Conservation (phyloP, 768 basidiomycete genomes). For the Lactarius psammicola region DNA sequence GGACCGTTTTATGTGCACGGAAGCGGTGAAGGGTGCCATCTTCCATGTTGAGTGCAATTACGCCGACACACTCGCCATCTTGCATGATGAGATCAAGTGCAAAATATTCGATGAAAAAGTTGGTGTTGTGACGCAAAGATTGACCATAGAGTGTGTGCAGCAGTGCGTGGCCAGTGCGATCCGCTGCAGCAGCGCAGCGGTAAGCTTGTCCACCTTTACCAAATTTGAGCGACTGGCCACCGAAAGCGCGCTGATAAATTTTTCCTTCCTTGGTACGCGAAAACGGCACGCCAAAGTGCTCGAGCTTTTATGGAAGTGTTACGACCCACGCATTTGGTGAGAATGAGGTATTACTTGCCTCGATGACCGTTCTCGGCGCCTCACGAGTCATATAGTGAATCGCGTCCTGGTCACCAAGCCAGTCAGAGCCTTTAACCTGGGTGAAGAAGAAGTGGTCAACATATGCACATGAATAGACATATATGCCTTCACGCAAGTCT, state of each 20-base stretch:
- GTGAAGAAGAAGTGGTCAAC: constrained; percentile 2
- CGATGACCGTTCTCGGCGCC: constrained; percentile 90
- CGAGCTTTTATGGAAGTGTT: constrained; percentile 58
- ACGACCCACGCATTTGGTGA: constrained; percentile 5
- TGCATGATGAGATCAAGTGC: constrained; percentile 99
- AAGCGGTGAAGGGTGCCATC: constrained; percentile 99
- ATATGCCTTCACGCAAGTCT: constrained; percentile 31
- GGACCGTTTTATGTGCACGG: constrained; percentile 96
- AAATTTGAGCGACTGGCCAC: constrained; percentile 94
- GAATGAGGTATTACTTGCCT: constrained; percentile 48
- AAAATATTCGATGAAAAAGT: constrained; percentile 99
- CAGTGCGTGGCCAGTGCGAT: constrained; percentile 97
- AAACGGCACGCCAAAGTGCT: constrained; percentile 98
- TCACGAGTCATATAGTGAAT: constrained; percentile 99
- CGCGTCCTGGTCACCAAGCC: constrained; percentile 99
- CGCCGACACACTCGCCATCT: constrained; percentile 98
- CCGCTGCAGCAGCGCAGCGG: constrained; percentile 97
- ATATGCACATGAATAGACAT: neutral
- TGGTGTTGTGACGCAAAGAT: constrained; percentile 97
- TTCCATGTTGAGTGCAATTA: constrained; percentile 99
- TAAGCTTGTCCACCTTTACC: constrained; percentile 99
- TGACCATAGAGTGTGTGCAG: constrained; percentile 99
- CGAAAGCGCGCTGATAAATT: constrained; percentile 99
- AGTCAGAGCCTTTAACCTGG: constrained; percentile 98
- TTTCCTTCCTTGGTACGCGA: constrained; percentile 98